Evolutionary conservation across 2,329 filamentous ascomycete species (phyloP), one percentile per base, ranked within the genome.

Genomic region (Colletotrichum spaethianum): DNA sequence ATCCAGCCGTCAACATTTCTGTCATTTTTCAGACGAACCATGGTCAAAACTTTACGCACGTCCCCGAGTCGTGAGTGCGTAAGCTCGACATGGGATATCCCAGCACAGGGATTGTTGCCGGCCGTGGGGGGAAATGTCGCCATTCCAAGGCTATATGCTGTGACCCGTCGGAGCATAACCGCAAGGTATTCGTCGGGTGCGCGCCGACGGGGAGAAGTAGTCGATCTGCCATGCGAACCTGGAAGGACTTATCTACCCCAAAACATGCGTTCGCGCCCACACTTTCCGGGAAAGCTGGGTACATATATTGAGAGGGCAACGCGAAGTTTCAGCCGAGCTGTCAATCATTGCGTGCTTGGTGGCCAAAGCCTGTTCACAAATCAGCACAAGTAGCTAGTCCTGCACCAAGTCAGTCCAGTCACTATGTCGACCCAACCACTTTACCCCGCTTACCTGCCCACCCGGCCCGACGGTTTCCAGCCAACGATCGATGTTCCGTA

Each of bases 371-470:
- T 23, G n/a, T 23, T 46, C 44, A 46, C 20, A 46, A 46, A 46
- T 9, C 44, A 46, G 18, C n/a, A 23, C 20, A 12, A 23, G 9
- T 11, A 20, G 18, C n/a, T 14, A 16, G 18, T 23, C 55, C 14
- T n/a, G 5, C 16, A 9, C n/a, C 48, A 36, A 63, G 52, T 46
- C 63, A 63, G 52, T 36, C 70, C 63, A 63, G 52, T 36, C 70
- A 66, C 23, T 57, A 77, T 78, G 76, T 38, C 76, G 68, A 75
- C 79, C 1, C 72, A 74, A 14, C 80, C 80, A 7, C 55, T 80
- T 8, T 81, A 81, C 68, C 78, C 80, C 48, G 75, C 76, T 8
- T 81, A 81, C 53, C 74, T 81, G 11, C 80, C 80, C 33, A 81
- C 78, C 36, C 75, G 80, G 59, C 76, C 78, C 0, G 79, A 80